Conservation (phyloP, 1,284 basidiomycete species). For the Meira nashicola region DNA sequence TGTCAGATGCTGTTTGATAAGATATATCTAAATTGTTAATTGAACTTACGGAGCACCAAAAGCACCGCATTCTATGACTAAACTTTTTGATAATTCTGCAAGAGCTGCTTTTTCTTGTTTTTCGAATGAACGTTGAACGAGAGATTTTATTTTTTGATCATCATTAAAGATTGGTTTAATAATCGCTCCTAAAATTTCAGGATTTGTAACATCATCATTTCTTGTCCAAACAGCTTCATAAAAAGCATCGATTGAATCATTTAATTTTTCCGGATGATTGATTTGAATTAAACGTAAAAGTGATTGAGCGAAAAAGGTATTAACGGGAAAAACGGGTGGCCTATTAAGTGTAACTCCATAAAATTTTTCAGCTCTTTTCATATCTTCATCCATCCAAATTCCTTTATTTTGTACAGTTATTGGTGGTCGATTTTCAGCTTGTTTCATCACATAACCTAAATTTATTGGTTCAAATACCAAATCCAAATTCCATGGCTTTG, state of each 20-base stretch:
- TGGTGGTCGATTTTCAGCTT: constrained; percentile 44
- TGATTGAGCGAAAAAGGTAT: constrained; percentile 33
- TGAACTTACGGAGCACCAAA: constrained; percentile 38
- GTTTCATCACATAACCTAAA: constrained; percentile 49
- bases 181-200: too few relatives aligned
- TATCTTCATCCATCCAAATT: constrained; percentile 32
- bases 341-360: constrained; percentile 35
- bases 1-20: too few relatives aligned
- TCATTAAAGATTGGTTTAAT: not conserved
- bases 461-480: constrained; percentile 37
- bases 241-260: constrained; percentile 21
- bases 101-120: constrained; percentile 14
- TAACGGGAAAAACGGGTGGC: constrained; percentile 38
- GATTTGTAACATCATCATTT: too few relatives aligned
- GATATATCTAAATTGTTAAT: not conserved
- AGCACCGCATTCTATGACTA: constrained; percentile 24
- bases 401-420: constrained; percentile 47
- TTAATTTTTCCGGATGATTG: constrained; percentile 9
- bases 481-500: constrained; percentile 35
- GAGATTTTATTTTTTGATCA: constrained; percentile 12
- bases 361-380: constrained; percentile 28
- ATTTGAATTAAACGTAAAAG: constrained; percentile 27
- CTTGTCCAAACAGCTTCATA: constrained; percentile 36
- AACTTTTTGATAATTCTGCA: constrained; percentile 19
- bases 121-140: constrained; percentile 7